These are phyloP conservation scores for Lactarius hatsudake DNA, from an alignment of 768 basidiomycete genomes.

Conservation along the genomic window DNA sequence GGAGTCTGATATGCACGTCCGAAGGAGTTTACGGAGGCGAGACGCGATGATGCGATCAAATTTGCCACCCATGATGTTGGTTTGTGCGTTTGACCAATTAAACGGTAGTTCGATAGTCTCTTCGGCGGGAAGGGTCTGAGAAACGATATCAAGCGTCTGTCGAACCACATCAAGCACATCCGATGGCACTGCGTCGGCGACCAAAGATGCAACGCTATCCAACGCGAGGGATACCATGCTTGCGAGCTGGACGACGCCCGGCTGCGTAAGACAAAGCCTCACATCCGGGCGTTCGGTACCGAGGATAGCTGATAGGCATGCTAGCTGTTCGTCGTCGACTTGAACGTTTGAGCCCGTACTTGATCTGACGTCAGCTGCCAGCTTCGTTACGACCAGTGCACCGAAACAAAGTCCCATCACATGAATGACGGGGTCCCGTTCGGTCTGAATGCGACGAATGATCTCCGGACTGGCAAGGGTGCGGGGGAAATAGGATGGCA, in stretches of 20 bases:
- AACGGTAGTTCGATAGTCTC: background rate
- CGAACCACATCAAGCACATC: background rate
- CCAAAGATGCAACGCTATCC: background rate
- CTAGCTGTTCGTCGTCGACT: background rate
- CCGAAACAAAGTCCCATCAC: background rate
- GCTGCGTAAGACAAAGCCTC: background rate
- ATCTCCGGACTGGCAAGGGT: conserved; percentile 1
- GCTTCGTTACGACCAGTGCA: background rate
- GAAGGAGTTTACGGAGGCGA: background rate
- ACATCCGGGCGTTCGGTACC: background rate
- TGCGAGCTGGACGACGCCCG: background rate
- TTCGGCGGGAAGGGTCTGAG: background rate
- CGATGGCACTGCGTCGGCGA: no score
- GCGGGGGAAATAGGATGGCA: background rate
- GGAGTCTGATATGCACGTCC: background rate
- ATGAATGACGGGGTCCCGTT: background rate
- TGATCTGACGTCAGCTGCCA: background rate
- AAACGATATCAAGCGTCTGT: background rate
- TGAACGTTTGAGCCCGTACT: background rate
- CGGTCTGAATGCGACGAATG: background rate
- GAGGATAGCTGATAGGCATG: background rate
- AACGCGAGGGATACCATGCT: background rate
- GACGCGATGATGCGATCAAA: background rate
- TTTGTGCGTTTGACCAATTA: background rate
- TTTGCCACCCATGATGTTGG: background rate